Evolutionary conservation across 495 filamentous ascomycete genomes (phyloP), one percentile per base, ranked within the genome.

Genomic region (Cercophora samala): DNA sequence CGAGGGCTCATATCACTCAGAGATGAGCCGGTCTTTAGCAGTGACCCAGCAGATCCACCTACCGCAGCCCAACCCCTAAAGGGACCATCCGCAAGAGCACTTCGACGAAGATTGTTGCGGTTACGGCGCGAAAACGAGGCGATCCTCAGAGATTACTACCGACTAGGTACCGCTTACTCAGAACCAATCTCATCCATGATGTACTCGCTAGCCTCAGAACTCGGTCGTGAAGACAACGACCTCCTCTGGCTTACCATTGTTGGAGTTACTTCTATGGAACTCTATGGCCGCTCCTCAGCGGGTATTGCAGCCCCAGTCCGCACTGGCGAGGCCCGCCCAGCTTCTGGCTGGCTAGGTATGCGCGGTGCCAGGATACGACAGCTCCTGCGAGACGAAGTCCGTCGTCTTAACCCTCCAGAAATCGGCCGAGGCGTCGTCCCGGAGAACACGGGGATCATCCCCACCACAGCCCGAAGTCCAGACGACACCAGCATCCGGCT

Each of bases 191-290:
- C 93, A 0, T 93, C 92, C 0, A 86, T 99, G 73, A 80, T 99
- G 66, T 99, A 98, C 78, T 96, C 92, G 2, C 83, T 99, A 5
- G 95, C 93, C 19, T 97, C 93, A 1, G 95, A 97, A 70, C 86
- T 98, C 13, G 96, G 94, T 65, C 89, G 93, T 53, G 95, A 99
- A 81, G 94, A 98, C 73, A 98, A 98, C 71, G 93, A 99, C 71
- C 80, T 97, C 29, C 87, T 99, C 29, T 99, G 95, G 95, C 84
- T 96, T 58, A 85, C 93, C 11, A 97, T 98, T 69, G 90, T 98
- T 23, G 95, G 95, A 13, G 91, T 96, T 51, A 91, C 90, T 23
- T 95, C 93, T 42, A 87, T 95, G 75, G 94, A 97, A 74, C 86
- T 97, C 0, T 97, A 93, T 66, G 94, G 94, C 17, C 90, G 91